phyloP scores from a whole-genome alignment of 1,284 basidiomycete species.

The Moniliella sp. region DNA sequence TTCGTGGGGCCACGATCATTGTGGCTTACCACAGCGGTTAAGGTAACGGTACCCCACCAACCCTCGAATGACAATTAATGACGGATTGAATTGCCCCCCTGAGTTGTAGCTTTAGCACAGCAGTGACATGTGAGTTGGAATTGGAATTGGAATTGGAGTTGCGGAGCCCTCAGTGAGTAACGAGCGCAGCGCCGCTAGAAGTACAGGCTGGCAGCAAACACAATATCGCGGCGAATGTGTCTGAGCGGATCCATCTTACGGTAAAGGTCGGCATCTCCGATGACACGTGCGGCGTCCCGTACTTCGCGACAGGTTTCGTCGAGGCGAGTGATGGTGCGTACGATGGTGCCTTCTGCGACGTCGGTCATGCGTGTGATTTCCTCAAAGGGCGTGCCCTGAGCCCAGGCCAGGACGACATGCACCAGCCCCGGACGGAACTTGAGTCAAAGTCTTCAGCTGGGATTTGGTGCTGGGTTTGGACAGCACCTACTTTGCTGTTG shows the following conservation, averaged over 20 bases:
- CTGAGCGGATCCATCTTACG: constrained; percentile 91
- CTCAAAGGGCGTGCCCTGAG: constrained; percentile 88
- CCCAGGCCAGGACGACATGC: constrained; percentile 96
- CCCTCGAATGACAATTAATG: too few species aligned
- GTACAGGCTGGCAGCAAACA: constrained; percentile 6
- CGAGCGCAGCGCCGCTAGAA: too few species aligned
- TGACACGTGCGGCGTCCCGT: constrained; percentile 82
- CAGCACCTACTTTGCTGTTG: constrained; percentile 57
- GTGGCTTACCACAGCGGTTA: too few species aligned
- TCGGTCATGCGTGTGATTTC: constrained; percentile 82
- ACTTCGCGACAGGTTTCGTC: constrained; percentile 96
- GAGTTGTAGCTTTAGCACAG: too few species aligned
- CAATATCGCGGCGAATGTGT: constrained; percentile 41
- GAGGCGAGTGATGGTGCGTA: constrained; percentile 77
- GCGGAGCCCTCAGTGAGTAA: too few species aligned
- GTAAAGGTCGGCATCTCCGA: constrained; percentile 81
- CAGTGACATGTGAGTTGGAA: too few species aligned
- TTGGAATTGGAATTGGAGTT: too few species aligned
- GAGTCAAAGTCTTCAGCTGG: constrained; percentile 36
- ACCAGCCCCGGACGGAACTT: constrained; percentile 45
- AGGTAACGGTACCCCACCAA: too few species aligned
- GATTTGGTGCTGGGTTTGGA: constrained; percentile 49
- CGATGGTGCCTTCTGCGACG: constrained; percentile 86
- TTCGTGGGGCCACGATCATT: too few species aligned
- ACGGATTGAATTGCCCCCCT: too few species aligned